Evolutionary conservation across 2,329 filamentous ascomycete genomes (phyloP).

Genomic region (Trichoderma atroviride): DNA sequence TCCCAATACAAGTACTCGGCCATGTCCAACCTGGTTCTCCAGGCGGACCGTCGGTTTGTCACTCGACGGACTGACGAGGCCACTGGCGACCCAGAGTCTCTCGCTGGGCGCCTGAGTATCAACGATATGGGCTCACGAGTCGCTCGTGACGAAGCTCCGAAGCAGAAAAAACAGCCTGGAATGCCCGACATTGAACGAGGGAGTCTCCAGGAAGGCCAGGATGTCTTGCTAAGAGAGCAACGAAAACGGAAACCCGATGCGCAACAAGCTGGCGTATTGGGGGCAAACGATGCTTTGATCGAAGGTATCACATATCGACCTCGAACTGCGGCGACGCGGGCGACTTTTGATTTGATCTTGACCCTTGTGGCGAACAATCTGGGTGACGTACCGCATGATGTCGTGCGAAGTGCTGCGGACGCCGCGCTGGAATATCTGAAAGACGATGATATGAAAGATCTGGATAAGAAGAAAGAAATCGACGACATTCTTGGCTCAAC

Average conservation of each 20-base stretch:
- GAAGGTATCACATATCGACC: constrained; percentile 92
- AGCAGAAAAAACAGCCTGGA: constrained; percentile 73
- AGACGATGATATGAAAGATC: constrained; percentile 93
- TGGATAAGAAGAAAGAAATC: constrained; percentile 97
- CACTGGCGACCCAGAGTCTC: constrained; percentile 94
- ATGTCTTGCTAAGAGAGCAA: constrained; percentile 81
- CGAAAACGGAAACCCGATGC: constrained; percentile 79
- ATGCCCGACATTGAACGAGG: constrained; percentile 74
- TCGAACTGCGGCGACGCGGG: constrained; percentile 85
- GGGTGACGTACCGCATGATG: constrained; percentile 89
- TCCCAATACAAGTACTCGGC: constrained; percentile 99
- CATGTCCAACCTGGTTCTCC: constrained; percentile 99
- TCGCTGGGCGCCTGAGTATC: constrained; percentile 91
- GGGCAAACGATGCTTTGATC: constrained; percentile 81
- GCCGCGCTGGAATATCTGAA: constrained; percentile 89
- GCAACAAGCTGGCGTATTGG: constrained; percentile 74
- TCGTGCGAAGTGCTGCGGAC: constrained; percentile 91
- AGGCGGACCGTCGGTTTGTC: constrained; percentile 96
- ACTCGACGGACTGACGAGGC: constrained; percentile 91
- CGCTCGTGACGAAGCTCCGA: constrained; percentile 76
- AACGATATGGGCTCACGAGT: constrained; percentile 91
- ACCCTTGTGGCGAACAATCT: constrained; percentile 86
- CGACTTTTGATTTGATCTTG: constrained; percentile 91
- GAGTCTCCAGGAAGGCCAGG: constrained; percentile 75
- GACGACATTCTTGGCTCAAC: constrained; percentile 88